Conservation (phyloP, 1,284 basidiomycete genomes). For the Ganoderma lucidum region DNA sequence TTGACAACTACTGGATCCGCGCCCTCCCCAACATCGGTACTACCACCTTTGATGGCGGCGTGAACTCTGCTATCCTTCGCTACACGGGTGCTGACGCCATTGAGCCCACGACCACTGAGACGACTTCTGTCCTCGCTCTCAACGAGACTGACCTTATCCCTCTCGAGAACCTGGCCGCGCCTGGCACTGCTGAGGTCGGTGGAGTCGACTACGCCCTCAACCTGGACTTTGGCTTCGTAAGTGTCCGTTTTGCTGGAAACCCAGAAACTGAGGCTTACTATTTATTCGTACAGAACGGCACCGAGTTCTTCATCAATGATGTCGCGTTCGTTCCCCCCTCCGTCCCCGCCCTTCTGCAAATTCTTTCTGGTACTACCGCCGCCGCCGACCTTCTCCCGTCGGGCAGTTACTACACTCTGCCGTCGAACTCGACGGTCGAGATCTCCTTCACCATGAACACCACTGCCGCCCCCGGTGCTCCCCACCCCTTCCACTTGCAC, state of each 20-base stretch:
- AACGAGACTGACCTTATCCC: conserved; percentile 39
- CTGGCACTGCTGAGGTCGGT: conserved; percentile 11
- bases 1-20: conserved; percentile 32
- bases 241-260: background rate
- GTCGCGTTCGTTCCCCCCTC: conserved; percentile 34
- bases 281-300: conserved; percentile 13
- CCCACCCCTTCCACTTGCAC: conserved; percentile 49
- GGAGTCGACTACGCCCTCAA: conserved; percentile 14
- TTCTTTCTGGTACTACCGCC: conserved; percentile 33
- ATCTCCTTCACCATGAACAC: conserved; percentile 38
- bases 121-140: conserved; percentile 31
- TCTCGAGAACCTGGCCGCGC: conserved; percentile 17
- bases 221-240: conserved; percentile 26
- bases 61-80: conserved; percentile 41
- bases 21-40: conserved; percentile 45
- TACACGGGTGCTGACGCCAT: conserved; percentile 44
- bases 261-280: background rate
- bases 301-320: conserved; percentile 37
- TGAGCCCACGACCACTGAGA: conserved; percentile 52
- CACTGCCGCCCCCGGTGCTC: conserved; percentile 33
- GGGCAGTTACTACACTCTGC: conserved; percentile 40
- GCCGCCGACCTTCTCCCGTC: conserved; percentile 38
- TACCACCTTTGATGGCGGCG: conserved; percentile 43
- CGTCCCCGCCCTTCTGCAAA: conserved; percentile 14
- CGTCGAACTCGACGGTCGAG: conserved; percentile 41